Evolutionary conservation across 2,329 filamentous ascomycete genomes (phyloP).

Genomic region (Monosporascus sp.): DNA sequence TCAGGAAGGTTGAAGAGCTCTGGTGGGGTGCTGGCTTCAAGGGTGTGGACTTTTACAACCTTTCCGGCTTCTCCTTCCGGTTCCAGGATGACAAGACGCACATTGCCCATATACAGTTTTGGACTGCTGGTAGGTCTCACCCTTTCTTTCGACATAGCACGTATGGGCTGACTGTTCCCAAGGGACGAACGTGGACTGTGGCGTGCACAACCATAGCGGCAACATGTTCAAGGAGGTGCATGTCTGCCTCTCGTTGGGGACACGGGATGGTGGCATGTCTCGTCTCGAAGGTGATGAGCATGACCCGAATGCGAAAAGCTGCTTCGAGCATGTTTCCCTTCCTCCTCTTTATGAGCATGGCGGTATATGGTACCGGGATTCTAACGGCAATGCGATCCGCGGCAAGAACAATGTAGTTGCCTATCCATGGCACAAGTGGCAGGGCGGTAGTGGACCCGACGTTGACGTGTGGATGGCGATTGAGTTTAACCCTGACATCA

Average conservation of each 20-base stretch:
- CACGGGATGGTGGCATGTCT: too few relatives aligned
- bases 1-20: constrained; percentile 1
- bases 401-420: not conserved
- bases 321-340: too few relatives aligned
- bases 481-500: not conserved
- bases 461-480: constrained; percentile 1
- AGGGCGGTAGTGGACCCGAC: not conserved
- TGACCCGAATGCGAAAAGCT: too few relatives aligned
- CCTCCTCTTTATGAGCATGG: too few relatives aligned
- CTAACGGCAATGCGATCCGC: not conserved
- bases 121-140: not conserved
- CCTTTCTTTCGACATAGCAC: too few relatives aligned
- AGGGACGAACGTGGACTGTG: too few relatives aligned
- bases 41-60: constrained; percentile 1
- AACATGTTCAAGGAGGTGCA: too few relatives aligned
- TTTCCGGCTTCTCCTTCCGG: constrained; percentile 1
- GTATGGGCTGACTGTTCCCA: too few relatives aligned
- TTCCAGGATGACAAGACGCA: not conserved
- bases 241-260: too few relatives aligned
- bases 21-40: constrained; percentile 2
- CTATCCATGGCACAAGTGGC: constrained; percentile 1
- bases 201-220: too few relatives aligned
- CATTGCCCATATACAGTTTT: not conserved
- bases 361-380: not conserved
- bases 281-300: too few relatives aligned